Conservation (phyloP, 106 monocot genomes). For the Phalaenopsis equestris region DNA sequence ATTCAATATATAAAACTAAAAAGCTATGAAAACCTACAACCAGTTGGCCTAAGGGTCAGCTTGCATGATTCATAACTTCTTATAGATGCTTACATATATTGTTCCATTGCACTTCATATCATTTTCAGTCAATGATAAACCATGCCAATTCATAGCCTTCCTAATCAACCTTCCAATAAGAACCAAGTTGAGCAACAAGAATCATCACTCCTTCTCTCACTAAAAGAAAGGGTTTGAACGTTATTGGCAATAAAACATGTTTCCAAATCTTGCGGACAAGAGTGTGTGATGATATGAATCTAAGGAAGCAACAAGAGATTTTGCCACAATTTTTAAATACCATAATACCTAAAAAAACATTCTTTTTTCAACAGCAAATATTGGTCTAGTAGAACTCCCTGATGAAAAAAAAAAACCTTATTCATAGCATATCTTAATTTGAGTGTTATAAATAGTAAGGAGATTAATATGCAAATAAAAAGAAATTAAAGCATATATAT, state of each 20-base stretch:
- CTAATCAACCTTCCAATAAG: background rate
- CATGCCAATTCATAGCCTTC: background rate
- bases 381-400: background rate
- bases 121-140: background rate
- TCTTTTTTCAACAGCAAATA: background rate
- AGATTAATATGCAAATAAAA: background rate
- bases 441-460: background rate
- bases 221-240: background rate
- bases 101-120: background rate
- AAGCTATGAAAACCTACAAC: background rate
- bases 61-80: background rate
- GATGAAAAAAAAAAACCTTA: background rate
- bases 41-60: background rate
- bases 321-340: background rate
- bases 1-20: background rate
- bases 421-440: background rate
- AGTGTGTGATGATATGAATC: background rate
- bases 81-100: background rate
- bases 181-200: background rate
- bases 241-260: background rate
- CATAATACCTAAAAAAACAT: background rate
- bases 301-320: background rate
- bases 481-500: slow-evolving; percentile 2
- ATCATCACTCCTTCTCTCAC: background rate
- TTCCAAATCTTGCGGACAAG: background rate